A percentile compares a stretch with the other conserved stretches of the same genome.
Conservation (phyloP, 2,329 filamentous ascomycete genomes). For the Chaetomiaceae sp. region DNA sequence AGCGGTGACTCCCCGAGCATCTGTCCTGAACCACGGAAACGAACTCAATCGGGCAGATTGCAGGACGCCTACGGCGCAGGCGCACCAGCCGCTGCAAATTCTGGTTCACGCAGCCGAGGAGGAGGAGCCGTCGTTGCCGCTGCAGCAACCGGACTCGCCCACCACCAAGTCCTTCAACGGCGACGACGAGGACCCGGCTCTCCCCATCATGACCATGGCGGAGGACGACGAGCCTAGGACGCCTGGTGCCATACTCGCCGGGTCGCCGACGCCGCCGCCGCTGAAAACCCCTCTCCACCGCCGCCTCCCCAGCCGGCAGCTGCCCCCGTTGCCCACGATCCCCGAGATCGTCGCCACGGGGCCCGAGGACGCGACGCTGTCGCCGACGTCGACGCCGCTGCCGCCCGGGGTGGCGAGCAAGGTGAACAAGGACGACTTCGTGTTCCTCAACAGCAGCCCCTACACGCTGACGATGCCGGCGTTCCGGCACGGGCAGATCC, state of each 20-base stretch:
- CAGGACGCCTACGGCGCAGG: constrained; percentile 12
- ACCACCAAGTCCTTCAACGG: constrained; percentile 10
- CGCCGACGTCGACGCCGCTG: constrained; percentile 12
- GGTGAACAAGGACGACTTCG: constrained; percentile 34
- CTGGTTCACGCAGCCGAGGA: neutral
- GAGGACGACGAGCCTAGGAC: neutral
- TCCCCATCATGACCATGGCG: constrained; percentile 17
- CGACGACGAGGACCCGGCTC: constrained; percentile 13
- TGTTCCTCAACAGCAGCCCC: constrained; percentile 43
- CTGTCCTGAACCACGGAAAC: constrained; percentile 12
- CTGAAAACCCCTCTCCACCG: constrained; percentile 15
- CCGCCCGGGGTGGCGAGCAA: constrained; percentile 7
- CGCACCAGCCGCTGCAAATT: neutral
- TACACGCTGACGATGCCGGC: constrained; percentile 44
- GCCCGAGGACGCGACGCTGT: constrained; percentile 17
- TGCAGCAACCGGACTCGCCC: constrained; percentile 14
- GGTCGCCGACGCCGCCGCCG: constrained; percentile 7
- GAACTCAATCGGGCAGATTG: constrained; percentile 11
- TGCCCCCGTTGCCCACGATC: constrained; percentile 35
- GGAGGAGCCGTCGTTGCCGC: neutral
- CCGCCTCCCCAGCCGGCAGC: constrained; percentile 17
- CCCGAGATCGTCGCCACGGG: constrained; percentile 33
- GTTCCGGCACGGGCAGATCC: constrained; percentile 51
- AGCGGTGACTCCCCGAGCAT: constrained; percentile 25
- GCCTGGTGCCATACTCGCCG: neutral